Conservation (phyloP, 1,139 yeast species). For the Debaryomyces singareniensis region DNA sequence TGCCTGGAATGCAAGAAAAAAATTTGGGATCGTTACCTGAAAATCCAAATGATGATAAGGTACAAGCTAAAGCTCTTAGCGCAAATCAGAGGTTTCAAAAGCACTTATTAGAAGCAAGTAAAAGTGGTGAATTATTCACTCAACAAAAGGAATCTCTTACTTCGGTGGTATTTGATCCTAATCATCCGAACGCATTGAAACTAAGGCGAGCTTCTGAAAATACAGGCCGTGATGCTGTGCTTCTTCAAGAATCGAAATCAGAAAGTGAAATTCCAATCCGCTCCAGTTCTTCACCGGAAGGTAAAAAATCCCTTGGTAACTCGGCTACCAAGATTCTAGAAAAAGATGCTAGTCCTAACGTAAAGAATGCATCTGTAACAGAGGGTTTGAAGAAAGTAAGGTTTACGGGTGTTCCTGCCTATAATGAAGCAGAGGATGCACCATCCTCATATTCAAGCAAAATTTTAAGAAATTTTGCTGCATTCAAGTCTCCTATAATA, state of each 20-base stretch:
- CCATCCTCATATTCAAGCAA: slow-evolving; percentile 43
- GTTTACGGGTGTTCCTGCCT: slow-evolving; percentile 47
- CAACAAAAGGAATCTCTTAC: slow-evolving; percentile 32
- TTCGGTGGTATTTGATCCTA: slow-evolving; percentile 38
- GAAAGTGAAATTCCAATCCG: slow-evolving; percentile 1
- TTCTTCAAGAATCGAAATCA: neutral
- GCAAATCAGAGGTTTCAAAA: slow-evolving; percentile 38
- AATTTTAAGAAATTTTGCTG: slow-evolving; percentile 42
- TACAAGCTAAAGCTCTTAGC: slow-evolving; percentile 16
- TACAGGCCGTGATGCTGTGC: no score
- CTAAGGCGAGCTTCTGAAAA: slow-evolving; percentile 10
- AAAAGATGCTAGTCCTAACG: slow-evolving; percentile 1
- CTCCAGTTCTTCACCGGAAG: neutral
- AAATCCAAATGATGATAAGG: no score
- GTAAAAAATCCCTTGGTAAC: no score
- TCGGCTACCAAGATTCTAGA: neutral
- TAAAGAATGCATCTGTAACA: slow-evolving; percentile 5
- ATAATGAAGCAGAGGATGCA: slow-evolving; percentile 49
- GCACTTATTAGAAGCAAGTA: slow-evolving; percentile 35
- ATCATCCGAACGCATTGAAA: slow-evolving; percentile 24
- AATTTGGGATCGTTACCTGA: neutral
- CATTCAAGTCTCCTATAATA: slow-evolving; percentile 23
- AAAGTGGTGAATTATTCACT: slow-evolving; percentile 32
- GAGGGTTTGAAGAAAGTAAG: slow-evolving; percentile 36
- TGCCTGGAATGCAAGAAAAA: neutral